Evolutionary conservation across 129 eudicot genomes (phyloP).

Genomic region (Lactuca saligna): DNA sequence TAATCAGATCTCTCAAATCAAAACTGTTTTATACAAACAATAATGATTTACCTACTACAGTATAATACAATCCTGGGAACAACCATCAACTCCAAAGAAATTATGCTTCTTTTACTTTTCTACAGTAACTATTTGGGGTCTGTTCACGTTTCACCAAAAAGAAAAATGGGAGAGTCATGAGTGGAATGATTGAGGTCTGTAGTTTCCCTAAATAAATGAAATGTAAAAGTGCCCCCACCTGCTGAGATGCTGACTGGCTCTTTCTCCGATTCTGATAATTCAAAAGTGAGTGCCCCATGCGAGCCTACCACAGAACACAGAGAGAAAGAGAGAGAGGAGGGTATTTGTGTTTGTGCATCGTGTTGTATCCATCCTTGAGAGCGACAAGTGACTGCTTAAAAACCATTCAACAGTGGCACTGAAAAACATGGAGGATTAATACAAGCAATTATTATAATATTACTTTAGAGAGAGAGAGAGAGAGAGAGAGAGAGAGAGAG

Average conservation of each 20-base stretch:
- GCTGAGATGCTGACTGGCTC: constrained; percentile 32
- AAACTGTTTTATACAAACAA: background rate
- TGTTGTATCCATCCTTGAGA: constrained; percentile 41
- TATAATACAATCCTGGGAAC: background rate
- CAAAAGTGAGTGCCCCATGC: constrained; percentile 45
- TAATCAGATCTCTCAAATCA: constrained; percentile 21
- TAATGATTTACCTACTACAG: background rate
- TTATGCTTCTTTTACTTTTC: constrained; percentile 11
- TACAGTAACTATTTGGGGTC: constrained; percentile 14
- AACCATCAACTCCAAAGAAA: constrained; percentile 21
- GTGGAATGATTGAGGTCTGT: constrained; percentile 30
- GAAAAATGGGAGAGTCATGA: constrained; percentile 22
- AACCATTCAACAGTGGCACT: constrained; percentile 63
- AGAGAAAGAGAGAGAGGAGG: constrained; percentile 18
- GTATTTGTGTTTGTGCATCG: constrained; percentile 44
- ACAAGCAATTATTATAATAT: constrained; percentile 14
- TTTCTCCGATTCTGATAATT: constrained; percentile 26
- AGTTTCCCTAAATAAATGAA: constrained; percentile 24
- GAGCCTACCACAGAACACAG: constrained; percentile 35
- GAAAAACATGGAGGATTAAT: constrained; percentile 45
- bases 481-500: background rate
- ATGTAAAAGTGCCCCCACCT: constrained; percentile 29
- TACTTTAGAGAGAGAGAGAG: constrained; percentile 11
- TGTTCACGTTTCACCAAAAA: constrained; percentile 27
- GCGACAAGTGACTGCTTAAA: constrained; percentile 40